Evolutionary conservation across 306 rosid genomes (phyloP), one percentile per base, ranked within the genome.

Genomic region (Clitoria ternatea): DNA sequence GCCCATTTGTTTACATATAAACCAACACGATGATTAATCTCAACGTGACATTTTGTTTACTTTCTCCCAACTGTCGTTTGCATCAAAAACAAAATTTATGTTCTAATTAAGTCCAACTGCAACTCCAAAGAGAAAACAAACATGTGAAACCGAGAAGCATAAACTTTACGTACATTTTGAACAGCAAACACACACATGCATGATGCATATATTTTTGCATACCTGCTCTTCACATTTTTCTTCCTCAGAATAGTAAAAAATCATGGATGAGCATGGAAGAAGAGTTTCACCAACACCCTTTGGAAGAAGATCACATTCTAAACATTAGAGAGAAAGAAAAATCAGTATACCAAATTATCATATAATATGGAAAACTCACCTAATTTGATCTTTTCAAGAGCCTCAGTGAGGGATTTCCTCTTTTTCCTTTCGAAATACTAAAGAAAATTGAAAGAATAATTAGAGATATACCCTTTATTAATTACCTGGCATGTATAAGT

Each of bases 351-450:
- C n/a, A n/a, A n/a, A n/a, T n/a, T n/a, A n/a, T n/a, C n/a, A n/a
- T 40, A 1, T 40, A 13, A 40, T 4, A 11, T 15, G 5, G 23
- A 18, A 52, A 2, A 19, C 74, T 35, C 22, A 86, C 92, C 85
- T 27, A 87, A 82, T 70, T 84, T 80, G 60, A 82, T 79, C 61
- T 77, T 82, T 57, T 87, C 81, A 61, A 87, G 82, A 47, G 85
- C 92, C 24, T 53, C 77, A 61, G 52, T 33, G 39, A 87, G 89
- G 19, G 89, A 63, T 17, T 69, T 80, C 79, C 64, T 62, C 53
- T 35, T 62, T 40, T 62, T 82, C 61, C 53, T 80, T 50, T 52
- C 65, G n/a, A 87, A 82, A 52, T 79, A 79, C 89, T 84, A 74
- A 32, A 27, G n/a, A 19, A 23, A 39, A n/a, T 20, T 20, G 18